Percentiles rank a stretch among this genome's conserved stretches.
These are phyloP conservation scores for Diutina rugosa DNA, from an alignment of 1,139 yeast genomes.

Conservation along the genomic window DNA sequence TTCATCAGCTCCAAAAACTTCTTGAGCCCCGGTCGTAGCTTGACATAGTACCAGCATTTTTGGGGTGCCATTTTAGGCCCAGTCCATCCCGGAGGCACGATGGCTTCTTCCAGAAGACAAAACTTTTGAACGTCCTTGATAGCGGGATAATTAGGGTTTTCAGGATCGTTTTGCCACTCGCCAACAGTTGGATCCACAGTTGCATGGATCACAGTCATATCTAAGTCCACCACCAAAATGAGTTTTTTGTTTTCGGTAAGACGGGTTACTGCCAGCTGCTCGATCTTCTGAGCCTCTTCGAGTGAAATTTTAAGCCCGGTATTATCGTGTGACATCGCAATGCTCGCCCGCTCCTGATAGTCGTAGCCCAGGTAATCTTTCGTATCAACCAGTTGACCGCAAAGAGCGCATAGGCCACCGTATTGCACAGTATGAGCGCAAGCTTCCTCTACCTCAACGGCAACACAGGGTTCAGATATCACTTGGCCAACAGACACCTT, in stretches of 20 bases:
- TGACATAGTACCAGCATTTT: constrained; percentile 82
- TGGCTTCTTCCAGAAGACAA: constrained; percentile 62
- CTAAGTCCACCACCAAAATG: constrained; percentile 88
- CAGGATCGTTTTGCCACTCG: constrained; percentile 85
- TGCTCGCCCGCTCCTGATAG: constrained; percentile 68
- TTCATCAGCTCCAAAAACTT: constrained; percentile 57
- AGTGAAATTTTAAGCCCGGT: constrained; percentile 75
- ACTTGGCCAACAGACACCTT: constrained; percentile 46
- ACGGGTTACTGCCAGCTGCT: constrained; percentile 49
- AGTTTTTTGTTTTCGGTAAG: constrained; percentile 54
- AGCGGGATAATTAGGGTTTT: constrained; percentile 74
- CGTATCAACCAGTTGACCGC: constrained; percentile 79
- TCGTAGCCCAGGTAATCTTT: constrained; percentile 68
- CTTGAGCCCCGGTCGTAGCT: constrained; percentile 75
- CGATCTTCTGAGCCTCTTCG: constrained; percentile 80
- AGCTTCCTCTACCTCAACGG: constrained; percentile 56
- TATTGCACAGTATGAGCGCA: constrained; percentile 93
- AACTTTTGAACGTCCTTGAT: constrained; percentile 74
- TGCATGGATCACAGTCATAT: constrained; percentile 95
- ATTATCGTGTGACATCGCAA: constrained; percentile 83
- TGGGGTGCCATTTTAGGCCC: constrained; percentile 48
- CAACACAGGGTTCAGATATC: constrained; percentile 35
- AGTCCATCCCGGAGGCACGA: constrained; percentile 40
- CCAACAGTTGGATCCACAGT: constrained; percentile 97
- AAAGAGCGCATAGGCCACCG: constrained; percentile 89